phyloP scores from a whole-genome alignment of 2,329 filamentous ascomycete genomes.

The Monilinia polystroma region DNA sequence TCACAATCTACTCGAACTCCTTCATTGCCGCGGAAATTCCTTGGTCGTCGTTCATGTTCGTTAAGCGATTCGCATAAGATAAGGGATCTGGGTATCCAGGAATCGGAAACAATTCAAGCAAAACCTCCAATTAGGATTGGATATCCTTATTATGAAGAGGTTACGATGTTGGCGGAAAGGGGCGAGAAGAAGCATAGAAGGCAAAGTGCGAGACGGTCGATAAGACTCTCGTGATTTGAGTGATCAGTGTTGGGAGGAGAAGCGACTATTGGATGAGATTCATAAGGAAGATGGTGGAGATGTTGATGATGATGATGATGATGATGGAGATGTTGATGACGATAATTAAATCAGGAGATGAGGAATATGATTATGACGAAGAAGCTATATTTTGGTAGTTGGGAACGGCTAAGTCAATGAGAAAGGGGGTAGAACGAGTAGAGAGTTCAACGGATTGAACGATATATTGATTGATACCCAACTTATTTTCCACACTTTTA shows the following conservation, averaged over 20 bases:
- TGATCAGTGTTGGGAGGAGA: neutral
- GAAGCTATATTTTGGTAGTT: neutral
- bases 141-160: constrained; percentile 25
- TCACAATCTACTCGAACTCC: constrained; percentile 3
- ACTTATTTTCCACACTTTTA: constrained; percentile 13
- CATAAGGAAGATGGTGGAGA: neutral
- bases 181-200: constrained; percentile 15
- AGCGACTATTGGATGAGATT: neutral
- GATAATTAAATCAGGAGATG: neutral
- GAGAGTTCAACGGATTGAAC: neutral
- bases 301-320: neutral
- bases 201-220: constrained; percentile 13
- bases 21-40: neutral
- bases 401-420: neutral
- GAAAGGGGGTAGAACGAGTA: neutral
- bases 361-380: neutral
- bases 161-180: constrained; percentile 13
- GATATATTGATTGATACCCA: constrained; percentile 22
- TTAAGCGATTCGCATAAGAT: constrained; percentile 1
- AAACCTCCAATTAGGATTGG: constrained; percentile 22
- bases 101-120: neutral
- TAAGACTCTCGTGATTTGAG: neutral
- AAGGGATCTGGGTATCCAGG: neutral
- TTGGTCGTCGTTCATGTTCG: constrained; percentile 1
- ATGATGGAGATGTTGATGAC: neutral